Base-by-base conservation (phyloP, 257 asterid species). In the Nicotiana knightiana region DNA sequence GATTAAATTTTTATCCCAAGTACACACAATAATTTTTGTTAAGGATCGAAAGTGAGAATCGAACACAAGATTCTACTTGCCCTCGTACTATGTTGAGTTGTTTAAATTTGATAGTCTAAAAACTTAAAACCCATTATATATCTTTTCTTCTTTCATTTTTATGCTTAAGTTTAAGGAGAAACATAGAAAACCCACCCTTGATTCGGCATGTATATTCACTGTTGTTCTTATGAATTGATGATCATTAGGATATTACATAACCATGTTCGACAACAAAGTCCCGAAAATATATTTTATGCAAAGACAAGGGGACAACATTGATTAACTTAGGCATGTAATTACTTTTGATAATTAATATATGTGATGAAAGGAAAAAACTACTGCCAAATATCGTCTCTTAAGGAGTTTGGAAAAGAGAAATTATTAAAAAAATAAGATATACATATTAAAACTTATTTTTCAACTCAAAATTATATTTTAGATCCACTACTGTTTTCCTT, bases 181-280 rank as follows among this genome's bases (percentile, higher is more conserved):
- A 53, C 6, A 53, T 13, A 53, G 58, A 15, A 70, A 68, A 70
- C 12, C 2, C 33, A 0, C 81, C 88, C 63, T 71, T 28, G 65
- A 77, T 80, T 75, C 51, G 62, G 35, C 76, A 83, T 83, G 13
- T 24, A 39, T 26, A 51, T 12, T 51, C 4, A 3, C 15, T 12
- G 58, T 13, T 53, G 58, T 53, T 13, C 58, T 53, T 15, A 53
- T 15, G 43, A 73, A 46, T 71, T 71, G 79, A 71, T 12, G 12
- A 59, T n/a, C 79, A 71, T 46, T 46, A 71, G 37, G 39, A 18
- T 46, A 46, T 46, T 71, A 46, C 80, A 83, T 76, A 67, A 85
- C 33, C 39, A 71, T 71, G 61, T 48, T 71, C 39, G 61, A 71
- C 58, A 46, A 71, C 24, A 5, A 46, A 71, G 61, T 46, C 61